A percentile compares a stretch with the other conserved stretches of the same genome.
phyloP scores from a whole-genome alignment of 2,329 filamentous ascomycete genomes.

The Aspergillus sp. region DNA sequence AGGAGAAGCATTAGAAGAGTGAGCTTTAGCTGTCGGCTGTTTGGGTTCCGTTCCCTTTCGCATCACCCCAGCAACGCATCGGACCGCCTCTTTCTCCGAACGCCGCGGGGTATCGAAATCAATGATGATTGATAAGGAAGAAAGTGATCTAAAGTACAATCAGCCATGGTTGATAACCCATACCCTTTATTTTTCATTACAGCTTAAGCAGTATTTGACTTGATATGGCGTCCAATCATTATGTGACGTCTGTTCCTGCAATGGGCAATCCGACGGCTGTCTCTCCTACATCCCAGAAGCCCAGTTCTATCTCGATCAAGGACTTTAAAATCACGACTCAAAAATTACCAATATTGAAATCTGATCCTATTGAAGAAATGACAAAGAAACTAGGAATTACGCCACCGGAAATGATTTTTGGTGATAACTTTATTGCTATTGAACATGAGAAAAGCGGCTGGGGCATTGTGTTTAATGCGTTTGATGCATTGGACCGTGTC shows the following conservation, averaged over 20 bases:
- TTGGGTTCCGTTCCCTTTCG: slow-evolving; percentile 4
- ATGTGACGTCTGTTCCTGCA: slow-evolving; percentile 5
- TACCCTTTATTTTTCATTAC: not conserved
- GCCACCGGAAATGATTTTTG: slow-evolving; percentile 98
- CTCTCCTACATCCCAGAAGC: slow-evolving; percentile 41
- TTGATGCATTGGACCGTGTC: slow-evolving; percentile 81
- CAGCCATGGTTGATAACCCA: not conserved
- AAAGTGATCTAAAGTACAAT: not conserved
- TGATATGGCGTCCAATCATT: slow-evolving; percentile 11
- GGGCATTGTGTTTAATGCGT: slow-evolving; percentile 76
- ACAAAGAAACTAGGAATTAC: slow-evolving; percentile 74
- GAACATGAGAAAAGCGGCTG: slow-evolving; percentile 71
- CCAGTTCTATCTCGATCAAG: slow-evolving; percentile 56
- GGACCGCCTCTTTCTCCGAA: slow-evolving; percentile 28
- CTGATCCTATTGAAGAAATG: slow-evolving; percentile 83
- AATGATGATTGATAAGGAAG: not conserved
- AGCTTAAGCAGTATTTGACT: not conserved
- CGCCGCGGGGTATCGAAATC: slow-evolving; percentile 20
- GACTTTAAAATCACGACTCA: slow-evolving; percentile 73
- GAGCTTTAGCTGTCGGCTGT: slow-evolving; percentile 9
- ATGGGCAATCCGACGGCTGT: slow-evolving; percentile 52
- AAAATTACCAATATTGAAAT: slow-evolving; percentile 92
- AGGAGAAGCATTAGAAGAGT: slow-evolving; percentile 4
- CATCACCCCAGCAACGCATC: slow-evolving; percentile 25
- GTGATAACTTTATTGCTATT: slow-evolving; percentile 80